Percentiles rank a stretch among this genome's conserved stretches.
Evolutionary conservation across 805 yeast species (phyloP).

Genomic region (Candida krabiensis): DNA sequence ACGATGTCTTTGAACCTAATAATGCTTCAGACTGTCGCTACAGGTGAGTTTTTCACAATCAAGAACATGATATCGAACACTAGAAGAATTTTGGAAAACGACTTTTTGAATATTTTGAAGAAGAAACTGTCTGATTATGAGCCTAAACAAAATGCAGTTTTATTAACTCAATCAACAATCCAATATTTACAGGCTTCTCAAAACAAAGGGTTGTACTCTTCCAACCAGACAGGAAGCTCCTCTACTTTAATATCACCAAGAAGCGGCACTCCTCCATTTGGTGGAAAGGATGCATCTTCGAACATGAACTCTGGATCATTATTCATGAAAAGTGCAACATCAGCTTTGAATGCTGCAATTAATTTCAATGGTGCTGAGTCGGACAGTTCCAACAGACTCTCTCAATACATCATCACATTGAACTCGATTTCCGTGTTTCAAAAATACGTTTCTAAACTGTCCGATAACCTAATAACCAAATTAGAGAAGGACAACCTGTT

Average conservation of each 20-base stretch:
- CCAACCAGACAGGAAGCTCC: slow-evolving; percentile 23
- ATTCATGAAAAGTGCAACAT: slow-evolving; percentile 43
- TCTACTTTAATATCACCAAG: slow-evolving; percentile 27
- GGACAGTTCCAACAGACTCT: slow-evolving; percentile 47
- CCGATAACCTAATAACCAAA: slow-evolving; percentile 39
- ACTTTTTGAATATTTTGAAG: slow-evolving; percentile 57
- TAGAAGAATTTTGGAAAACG: slow-evolving; percentile 61
- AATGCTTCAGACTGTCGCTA: slow-evolving; percentile 62
- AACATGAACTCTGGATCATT: slow-evolving; percentile 24
- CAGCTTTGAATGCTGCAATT: slow-evolving; percentile 36
- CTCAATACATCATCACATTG: slow-evolving; percentile 63
- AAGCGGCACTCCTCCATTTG: slow-evolving; percentile 31
- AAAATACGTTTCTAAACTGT: slow-evolving; percentile 54
- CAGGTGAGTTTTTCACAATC: slow-evolving; percentile 64
- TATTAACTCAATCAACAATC: slow-evolving; percentile 25
- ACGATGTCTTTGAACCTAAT: slow-evolving; percentile 70
- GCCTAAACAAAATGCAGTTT: slow-evolving; percentile 36
- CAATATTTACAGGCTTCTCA: slow-evolving; percentile 18
- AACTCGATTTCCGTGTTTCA: slow-evolving; percentile 71
- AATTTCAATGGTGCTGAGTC: slow-evolving; percentile 39
- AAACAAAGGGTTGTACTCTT: slow-evolving; percentile 7
- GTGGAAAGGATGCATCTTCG: slow-evolving; percentile 25
- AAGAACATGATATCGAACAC: slow-evolving; percentile 54
- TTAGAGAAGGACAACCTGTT: slow-evolving; percentile 29
- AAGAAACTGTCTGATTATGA: slow-evolving; percentile 45